Conservation (phyloP, 1,139 yeast species). For the Geotrichum restrictum region DNA sequence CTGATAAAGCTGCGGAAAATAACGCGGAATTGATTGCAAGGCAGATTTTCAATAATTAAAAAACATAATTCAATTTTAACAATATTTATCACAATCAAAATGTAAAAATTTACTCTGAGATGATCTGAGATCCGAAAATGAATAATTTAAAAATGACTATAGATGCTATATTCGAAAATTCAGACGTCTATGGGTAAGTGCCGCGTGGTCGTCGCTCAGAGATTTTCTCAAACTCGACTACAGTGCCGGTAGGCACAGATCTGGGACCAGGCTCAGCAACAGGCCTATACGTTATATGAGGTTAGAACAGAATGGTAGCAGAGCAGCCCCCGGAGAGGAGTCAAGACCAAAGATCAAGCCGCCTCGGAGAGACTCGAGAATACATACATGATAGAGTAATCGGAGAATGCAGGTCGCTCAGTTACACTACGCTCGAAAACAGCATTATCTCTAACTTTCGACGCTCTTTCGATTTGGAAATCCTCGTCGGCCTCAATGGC, state of each 20-base stretch:
- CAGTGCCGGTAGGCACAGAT: conserved; percentile 29
- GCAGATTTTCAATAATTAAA: conserved; percentile 39
- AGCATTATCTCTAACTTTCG: conserved; percentile 12
- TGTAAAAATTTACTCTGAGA: neutral
- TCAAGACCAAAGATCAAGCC: neutral
- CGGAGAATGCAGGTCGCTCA: conserved; percentile 14
- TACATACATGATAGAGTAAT: conserved; percentile 20
- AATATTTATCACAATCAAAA: too few relatives aligned
- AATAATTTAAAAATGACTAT: neutral
- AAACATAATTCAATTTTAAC: too few relatives aligned
- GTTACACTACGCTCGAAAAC: conserved; percentile 15
- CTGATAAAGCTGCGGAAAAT: conserved; percentile 49
- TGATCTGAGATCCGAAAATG: neutral
- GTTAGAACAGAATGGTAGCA: too few relatives aligned
- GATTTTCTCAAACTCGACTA: conserved; percentile 26
- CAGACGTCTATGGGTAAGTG: conserved; percentile 10
- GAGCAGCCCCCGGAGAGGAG: too few relatives aligned
- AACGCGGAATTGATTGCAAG: conserved; percentile 47
- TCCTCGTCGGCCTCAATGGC: conserved; percentile 30
- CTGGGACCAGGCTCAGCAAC: conserved; percentile 31
- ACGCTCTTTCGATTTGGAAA: conserved; percentile 6
- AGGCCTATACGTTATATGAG: conserved; percentile 22
- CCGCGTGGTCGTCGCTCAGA: conserved; percentile 21
- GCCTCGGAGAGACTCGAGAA: neutral
- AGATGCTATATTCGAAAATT: neutral